Evolutionary conservation across 768 basidiomycete species (phyloP), one percentile per base, ranked within the genome.

Genomic region (Galerina marginata): DNA sequence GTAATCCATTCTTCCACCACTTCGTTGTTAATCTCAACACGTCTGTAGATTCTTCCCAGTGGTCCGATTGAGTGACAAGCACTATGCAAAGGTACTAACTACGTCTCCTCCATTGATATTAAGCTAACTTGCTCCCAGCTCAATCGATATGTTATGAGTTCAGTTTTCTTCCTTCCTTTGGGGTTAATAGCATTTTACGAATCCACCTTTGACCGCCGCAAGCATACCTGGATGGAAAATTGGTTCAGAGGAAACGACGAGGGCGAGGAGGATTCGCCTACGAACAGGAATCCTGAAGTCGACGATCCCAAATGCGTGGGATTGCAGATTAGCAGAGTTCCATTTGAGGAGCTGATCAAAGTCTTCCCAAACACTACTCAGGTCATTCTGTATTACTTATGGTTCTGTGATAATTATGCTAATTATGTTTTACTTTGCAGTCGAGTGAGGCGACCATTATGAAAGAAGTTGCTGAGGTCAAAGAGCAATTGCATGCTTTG

Each of bases 91-190:
- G 76, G 91, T 79, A 16, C 29, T 53, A 42, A 44, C 42, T 38
- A 16, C 5, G 15, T 44, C 45, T 42, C 40, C 14, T 2, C 9
- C 12, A 49, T 37, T 6, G 54, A 11, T 38, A 23, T 25, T 23
- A 23, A 26, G 45, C 44, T 65, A 37, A 69, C 20, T 14, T 40
- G 6, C 44, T 40, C 56, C 11, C 54, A 91, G 88, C 74, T 95
- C 62, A 97, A 96, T 74, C 86, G 88, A 54, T 69, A 79, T 65
- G 81, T 93, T 55, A 96, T 98, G 95, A 74, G 77, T 23, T 65
- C 81, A 44, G 60, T 96, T n/a, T 96, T 98, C 79, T 90, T 89
- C 74, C 60, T 95, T 54, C 94, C 95, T 3, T 78, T 97, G 33
- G 76, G 81, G 3, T 52, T 81, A 14, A 91, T 97, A 62, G 91